Conservation (phyloP, 2,329 filamentous ascomycete species). For the Diaporthe vaccinii region DNA sequence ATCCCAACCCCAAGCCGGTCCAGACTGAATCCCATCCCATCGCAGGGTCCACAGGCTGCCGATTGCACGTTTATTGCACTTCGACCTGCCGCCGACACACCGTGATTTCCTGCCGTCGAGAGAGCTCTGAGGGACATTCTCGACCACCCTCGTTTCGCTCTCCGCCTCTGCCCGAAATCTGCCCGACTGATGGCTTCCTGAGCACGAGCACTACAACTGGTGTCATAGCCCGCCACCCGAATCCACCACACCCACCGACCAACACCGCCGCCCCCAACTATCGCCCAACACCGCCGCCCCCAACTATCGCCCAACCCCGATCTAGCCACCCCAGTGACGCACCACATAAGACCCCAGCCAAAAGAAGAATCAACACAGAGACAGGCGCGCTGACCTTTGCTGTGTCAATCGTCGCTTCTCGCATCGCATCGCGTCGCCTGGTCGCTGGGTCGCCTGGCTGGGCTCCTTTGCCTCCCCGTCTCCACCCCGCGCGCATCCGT, state of each 20-base stretch:
- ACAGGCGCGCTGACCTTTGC: slow-evolving; percentile 11
- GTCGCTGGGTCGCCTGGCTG: slow-evolving; percentile 34
- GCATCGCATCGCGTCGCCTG: slow-evolving; percentile 32
- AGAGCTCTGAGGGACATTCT: slow-evolving; percentile 22
- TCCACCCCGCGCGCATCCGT: slow-evolving; percentile 50
- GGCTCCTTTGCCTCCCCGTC: slow-evolving; percentile 25
- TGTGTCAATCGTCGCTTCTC: slow-evolving; percentile 23
- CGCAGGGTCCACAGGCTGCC: slow-evolving; percentile 19
- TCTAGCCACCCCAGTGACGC: slow-evolving; percentile 32
- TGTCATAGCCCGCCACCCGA: slow-evolving; percentile 32
- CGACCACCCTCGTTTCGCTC: slow-evolving; percentile 5
- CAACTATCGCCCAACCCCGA: slow-evolving; percentile 20
- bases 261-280: slow-evolving; percentile 21
- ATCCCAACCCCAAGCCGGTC: slow-evolving; percentile 19
- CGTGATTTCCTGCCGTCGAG: neutral
- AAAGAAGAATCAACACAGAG: neutral
- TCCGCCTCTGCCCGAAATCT: slow-evolving; percentile 23
- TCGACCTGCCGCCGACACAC: slow-evolving; percentile 2
- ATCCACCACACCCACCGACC: slow-evolving; percentile 25
- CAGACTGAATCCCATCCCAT: slow-evolving; percentile 27
- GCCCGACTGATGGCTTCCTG: slow-evolving; percentile 37
- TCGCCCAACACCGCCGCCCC: slow-evolving; percentile 6
- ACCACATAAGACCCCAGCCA: slow-evolving; percentile 17
- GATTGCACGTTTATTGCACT: slow-evolving; percentile 5
- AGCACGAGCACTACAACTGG: slow-evolving; percentile 32